Percentiles rank a stretch among this genome's conserved stretches.
These are phyloP conservation scores for Ophiocordyceps camponoti-leonardi DNA, from an alignment of 2,329 filamentous ascomycete genomes.

Conservation along the genomic window DNA sequence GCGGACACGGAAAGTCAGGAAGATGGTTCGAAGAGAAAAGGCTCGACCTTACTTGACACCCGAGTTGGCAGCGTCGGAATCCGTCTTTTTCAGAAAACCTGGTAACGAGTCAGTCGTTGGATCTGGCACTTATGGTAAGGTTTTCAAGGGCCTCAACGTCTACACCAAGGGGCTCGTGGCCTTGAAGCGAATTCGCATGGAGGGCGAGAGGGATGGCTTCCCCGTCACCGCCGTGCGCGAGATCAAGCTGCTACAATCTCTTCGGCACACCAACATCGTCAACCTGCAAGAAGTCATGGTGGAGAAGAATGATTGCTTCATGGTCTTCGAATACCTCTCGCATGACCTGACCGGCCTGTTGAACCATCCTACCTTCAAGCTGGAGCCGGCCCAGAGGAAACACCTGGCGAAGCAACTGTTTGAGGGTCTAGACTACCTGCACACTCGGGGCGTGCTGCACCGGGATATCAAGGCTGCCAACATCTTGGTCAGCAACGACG, in stretches of 20 bases:
- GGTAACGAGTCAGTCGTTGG: conserved; percentile 96
- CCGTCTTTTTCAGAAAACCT: conserved; percentile 86
- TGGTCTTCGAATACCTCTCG: conserved; percentile 97
- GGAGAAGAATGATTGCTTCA: conserved; percentile 95
- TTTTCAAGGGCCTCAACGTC: conserved; percentile 88
- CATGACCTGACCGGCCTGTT: conserved; percentile 90
- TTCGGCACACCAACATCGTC: conserved; percentile 70
- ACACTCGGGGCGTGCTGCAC: conserved; percentile 83
- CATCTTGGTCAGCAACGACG: conserved; percentile 80
- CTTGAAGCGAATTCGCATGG: conserved; percentile 84
- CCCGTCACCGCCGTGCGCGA: conserved; percentile 82
- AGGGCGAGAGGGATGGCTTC: conserved; percentile 79
- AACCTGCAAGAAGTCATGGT: conserved; percentile 88
- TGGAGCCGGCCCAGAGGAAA: conserved; percentile 78
- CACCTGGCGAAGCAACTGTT: conserved; percentile 87
- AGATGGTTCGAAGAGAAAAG: conserved; percentile 53
- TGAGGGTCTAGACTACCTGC: conserved; percentile 82
- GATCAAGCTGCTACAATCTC: conserved; percentile 78
- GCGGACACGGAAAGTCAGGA: conserved; percentile 46
- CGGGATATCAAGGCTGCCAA: conserved; percentile 98
- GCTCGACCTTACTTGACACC: conserved; percentile 50
- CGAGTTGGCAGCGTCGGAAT: conserved; percentile 64
- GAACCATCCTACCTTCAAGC: conserved; percentile 81
- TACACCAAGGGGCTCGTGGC: conserved; percentile 74
- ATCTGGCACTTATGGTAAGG: conserved; percentile 88